Evolutionary conservation across 2,329 filamentous ascomycete species (phyloP), one percentile per base, ranked within the genome.

Genomic region (Penicillium sp.): DNA sequence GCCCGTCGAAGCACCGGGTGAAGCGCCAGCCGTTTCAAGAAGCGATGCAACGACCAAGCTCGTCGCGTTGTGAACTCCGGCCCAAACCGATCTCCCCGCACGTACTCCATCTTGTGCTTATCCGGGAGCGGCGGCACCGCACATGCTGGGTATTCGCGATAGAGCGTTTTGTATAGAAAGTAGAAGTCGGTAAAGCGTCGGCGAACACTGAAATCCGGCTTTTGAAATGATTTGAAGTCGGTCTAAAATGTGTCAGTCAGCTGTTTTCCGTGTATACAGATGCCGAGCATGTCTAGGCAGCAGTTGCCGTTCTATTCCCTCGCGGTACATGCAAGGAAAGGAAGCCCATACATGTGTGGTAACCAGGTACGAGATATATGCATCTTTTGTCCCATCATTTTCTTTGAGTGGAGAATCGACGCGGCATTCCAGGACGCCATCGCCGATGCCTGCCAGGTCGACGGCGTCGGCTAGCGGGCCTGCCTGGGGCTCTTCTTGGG

Each of bases 31-130:
- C 93, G 87, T 64, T 86, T 83, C 38, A 99, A 80, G 68, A 99
- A 99, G 44, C 93, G 87, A 71, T 95, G 86, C 44, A 99, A 79
- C 3, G 91, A 96, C 76, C 91, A 87, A 42, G 89, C 90, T 59
- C 93, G 84, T 29, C 93, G 85, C 38, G 83, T 79, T 29, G 90
- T 99, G 69, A 99, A 99, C 72, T 97, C 93, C 41, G 86, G 74
- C 8, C 91, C 90, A 71, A 99, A 99, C 55, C 93, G 87, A 75
- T 97, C 92, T 60, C 93, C 93, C 30, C 91, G 88, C 43, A 97
- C 93, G 67, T 97, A 97, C 66, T 95, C 90, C 88, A 99, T 95
- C 73, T 95, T 95, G 77, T 97, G 92, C 78, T 97, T 99, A 74
- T 97, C 93, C 45, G 93, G 93, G 46, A 99, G 78, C 39, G 93